phyloP scores from a whole-genome alignment of 371 early-diverging fungal species.

The Dichotomocladium elegans region DNA sequence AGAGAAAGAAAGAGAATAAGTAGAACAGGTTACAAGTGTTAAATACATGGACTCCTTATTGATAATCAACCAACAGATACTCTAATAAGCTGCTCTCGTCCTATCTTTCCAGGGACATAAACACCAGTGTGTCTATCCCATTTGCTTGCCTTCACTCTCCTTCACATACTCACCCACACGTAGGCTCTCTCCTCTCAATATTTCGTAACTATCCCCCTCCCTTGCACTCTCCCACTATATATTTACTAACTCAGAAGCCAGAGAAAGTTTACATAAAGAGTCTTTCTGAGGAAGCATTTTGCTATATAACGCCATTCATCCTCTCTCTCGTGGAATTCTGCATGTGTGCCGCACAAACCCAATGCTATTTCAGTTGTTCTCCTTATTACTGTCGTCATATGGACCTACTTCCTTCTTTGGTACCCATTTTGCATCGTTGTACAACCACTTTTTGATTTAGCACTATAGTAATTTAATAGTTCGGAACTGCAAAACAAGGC shows the following conservation, averaged over 20 bases:
- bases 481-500: no score
- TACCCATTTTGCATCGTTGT: no score
- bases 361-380: no score
- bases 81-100: not conserved
- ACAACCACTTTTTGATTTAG: no score
- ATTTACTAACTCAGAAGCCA: constrained; percentile 10
- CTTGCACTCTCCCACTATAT: no score
- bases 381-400: no score
- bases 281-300: not conserved
- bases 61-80: constrained; percentile 1
- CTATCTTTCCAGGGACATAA: constrained; percentile 1
- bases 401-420: no score
- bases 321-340: no score
- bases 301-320: not conserved
- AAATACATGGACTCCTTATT: constrained; percentile 9
- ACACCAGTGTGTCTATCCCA: no score
- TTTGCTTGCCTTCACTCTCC: not conserved
- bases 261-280: not conserved
- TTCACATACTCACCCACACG: not conserved
- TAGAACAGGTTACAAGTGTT: not conserved
- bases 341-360: no score
- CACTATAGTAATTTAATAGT: no score
- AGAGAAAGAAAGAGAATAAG: not conserved
- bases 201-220: no score
- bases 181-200: not conserved